Evolutionary conservation across 257 asterid species (phyloP), one percentile per base, ranked within the genome.

Genomic region (Lantana camara): DNA sequence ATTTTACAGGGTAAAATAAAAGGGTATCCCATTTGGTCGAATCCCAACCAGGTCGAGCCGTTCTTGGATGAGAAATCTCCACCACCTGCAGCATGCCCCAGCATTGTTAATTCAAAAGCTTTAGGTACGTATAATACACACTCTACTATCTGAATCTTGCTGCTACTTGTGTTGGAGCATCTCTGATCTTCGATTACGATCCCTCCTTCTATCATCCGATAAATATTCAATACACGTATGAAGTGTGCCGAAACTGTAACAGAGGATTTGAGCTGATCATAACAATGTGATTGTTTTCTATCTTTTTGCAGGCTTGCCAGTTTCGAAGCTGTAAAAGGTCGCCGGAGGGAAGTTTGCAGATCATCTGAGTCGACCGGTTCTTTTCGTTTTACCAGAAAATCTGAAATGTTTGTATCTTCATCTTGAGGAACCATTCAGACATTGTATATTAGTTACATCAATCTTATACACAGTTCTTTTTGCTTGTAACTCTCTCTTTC

Each of bases 21-120:
- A 73, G 96, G 95, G 14, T 92, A 89, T 12, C 97, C 96, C 1
- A 21, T 80, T 20, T 92, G 98, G 98, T 54, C 66, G 9, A 75
- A 92, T 50, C 85, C 98, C 5, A 92, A 92, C 80, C 70, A 74
- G 3, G 94, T 87, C 54, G 98, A 92, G 0, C 74, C 78, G 3
- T 92, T 92, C 81, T 69, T 92, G 63, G 54, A 85, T 20, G 95
- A 87, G 77, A 85, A 74, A 49, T 58, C 95, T 42, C 41, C 72
- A 27, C 94, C 98, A 16, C 98, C 98, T 16, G 81, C 96, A 37
- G 97, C 98, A 17, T 87, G 89, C 76, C 98, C 97, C 20, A 92
- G 98, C 78, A 85, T 92, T 57, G 96, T 92, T 35, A 92, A 92
- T 46, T 77, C 97, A 24, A 92, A 92, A 76, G 84, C 91, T 57